Percentiles rank a stretch among this genome's conserved stretches.
phyloP scores from a whole-genome alignment of 306 rosid genomes.

The Cicer cuneatum region DNA sequence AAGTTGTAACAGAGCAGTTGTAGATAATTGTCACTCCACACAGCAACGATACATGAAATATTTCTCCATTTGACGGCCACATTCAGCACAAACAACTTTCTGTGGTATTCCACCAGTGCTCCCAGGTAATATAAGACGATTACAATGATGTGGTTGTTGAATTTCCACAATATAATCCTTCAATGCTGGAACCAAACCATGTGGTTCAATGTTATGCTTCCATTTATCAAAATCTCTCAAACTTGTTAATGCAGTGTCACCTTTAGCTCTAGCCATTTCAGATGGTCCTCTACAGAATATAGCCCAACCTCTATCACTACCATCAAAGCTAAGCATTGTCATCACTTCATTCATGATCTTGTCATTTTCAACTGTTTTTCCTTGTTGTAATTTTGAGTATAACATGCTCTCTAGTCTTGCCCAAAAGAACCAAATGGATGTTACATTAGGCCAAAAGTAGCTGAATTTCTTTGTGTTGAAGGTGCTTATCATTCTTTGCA shows the following conservation, averaged over 20 bases:
- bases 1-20: too few species aligned
- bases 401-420: constrained; percentile 83
- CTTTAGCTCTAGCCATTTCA: constrained; percentile 74
- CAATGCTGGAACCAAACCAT: constrained; percentile 59
- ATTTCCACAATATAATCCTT: constrained; percentile 40
- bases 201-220: constrained; percentile 38
- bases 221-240: constrained; percentile 54
- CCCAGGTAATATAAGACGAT: constrained; percentile 76
- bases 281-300: constrained; percentile 57
- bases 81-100: constrained; percentile 79
- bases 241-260: constrained; percentile 53
- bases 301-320: constrained; percentile 84
- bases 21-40: constrained; percentile 39
- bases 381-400: constrained; percentile 64
- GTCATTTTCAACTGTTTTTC: constrained; percentile 62
- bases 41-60: constrained; percentile 92
- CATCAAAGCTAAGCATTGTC: constrained; percentile 79
- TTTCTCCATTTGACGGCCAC: constrained; percentile 89
- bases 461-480: constrained; percentile 56
- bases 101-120: constrained; percentile 68
- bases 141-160: constrained; percentile 76
- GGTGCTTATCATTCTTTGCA: constrained; percentile 50
- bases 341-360: constrained; percentile 68
- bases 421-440: constrained; percentile 88
- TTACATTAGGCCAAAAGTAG: constrained; percentile 54